A percentile compares a stretch with the other conserved stretches of the same genome.
Evolutionary conservation across 129 eudicot genomes (phyloP).

Genomic region (Logfia minima): DNA sequence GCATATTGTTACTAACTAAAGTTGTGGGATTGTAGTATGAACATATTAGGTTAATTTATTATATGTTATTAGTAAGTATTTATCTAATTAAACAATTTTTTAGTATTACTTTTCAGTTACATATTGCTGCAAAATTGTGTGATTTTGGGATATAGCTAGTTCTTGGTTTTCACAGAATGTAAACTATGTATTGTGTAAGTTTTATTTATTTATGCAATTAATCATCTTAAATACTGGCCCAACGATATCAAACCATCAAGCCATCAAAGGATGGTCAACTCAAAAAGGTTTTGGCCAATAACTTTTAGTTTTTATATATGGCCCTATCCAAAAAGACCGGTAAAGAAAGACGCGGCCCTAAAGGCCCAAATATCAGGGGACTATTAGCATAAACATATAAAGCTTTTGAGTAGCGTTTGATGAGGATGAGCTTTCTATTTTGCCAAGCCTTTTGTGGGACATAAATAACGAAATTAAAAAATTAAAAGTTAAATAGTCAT

Average conservation of each 20-base stretch:
- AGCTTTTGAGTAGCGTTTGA: too few relatives aligned
- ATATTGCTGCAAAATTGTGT: neutral
- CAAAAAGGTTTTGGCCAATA: neutral
- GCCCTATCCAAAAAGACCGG: too few relatives aligned
- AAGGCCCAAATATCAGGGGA: neutral
- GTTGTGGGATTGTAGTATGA: constrained; percentile 6
- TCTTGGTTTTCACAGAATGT: neutral
- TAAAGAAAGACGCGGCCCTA: too few relatives aligned
- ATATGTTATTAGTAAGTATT: too few relatives aligned
- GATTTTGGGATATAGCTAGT: neutral
- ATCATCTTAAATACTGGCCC: neutral
- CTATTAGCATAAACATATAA: neutral
- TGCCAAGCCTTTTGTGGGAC: too few relatives aligned
- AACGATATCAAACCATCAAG: neutral
- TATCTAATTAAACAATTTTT: too few relatives aligned
- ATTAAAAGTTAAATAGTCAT: too few relatives aligned
- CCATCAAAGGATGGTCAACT: neutral
- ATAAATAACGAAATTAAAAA: too few relatives aligned
- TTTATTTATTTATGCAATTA: too few relatives aligned
- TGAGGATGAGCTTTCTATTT: too few relatives aligned
- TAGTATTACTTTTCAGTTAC: too few relatives aligned
- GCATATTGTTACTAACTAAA: neutral
- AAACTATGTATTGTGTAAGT: too few relatives aligned
- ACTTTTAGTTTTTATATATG: neutral
- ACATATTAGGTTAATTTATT: neutral